Conservation (phyloP, 73 alveolate species). For the Paramecium tetraurelia region DNA sequence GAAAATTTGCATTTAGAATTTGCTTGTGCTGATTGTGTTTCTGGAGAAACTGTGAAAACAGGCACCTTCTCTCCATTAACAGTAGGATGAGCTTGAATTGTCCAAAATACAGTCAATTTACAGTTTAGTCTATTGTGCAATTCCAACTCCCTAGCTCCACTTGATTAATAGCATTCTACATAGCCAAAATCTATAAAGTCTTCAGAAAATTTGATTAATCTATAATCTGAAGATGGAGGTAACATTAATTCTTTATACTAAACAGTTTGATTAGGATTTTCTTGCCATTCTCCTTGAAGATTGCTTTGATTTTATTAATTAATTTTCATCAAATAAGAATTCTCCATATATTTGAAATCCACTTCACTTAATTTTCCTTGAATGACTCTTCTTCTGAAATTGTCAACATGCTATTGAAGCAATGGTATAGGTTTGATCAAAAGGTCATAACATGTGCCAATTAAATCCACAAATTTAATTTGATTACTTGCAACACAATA, state of each 20-base stretch:
- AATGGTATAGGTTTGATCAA: slow-evolving; percentile 92
- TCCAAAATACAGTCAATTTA: slow-evolving; percentile 64
- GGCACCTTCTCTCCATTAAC: slow-evolving; percentile 48
- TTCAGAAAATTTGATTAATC: slow-evolving; percentile 68
- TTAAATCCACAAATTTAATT: slow-evolving; percentile 88
- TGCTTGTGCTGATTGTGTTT: slow-evolving; percentile 50
- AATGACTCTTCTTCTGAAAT: slow-evolving; percentile 89
- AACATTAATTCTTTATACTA: slow-evolving; percentile 87
- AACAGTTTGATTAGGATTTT: slow-evolving; percentile 87
- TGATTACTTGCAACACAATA: slow-evolving; percentile 87
- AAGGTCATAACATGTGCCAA: slow-evolving; percentile 96
- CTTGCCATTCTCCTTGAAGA: slow-evolving; percentile 62
- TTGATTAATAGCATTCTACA: slow-evolving; percentile 67
- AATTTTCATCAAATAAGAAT: slow-evolving; percentile 42
- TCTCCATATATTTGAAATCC: slow-evolving; percentile 64
- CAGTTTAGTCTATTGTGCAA: slow-evolving; percentile 67
- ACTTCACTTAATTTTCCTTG: slow-evolving; percentile 80
- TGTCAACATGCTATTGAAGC: slow-evolving; percentile 92
- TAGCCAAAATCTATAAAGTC: slow-evolving; percentile 80
- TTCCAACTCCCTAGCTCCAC: slow-evolving; percentile 73
- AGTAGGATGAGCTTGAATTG: background rate
- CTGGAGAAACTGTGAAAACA: slow-evolving; percentile 58
- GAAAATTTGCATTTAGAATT: slow-evolving; percentile 41
- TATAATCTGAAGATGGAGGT: slow-evolving; percentile 61
- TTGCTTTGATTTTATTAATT: slow-evolving; percentile 17